Base-by-base conservation (phyloP, 2,329 filamentous ascomycete species). In the Xylariomycetidae sp. region DNA sequence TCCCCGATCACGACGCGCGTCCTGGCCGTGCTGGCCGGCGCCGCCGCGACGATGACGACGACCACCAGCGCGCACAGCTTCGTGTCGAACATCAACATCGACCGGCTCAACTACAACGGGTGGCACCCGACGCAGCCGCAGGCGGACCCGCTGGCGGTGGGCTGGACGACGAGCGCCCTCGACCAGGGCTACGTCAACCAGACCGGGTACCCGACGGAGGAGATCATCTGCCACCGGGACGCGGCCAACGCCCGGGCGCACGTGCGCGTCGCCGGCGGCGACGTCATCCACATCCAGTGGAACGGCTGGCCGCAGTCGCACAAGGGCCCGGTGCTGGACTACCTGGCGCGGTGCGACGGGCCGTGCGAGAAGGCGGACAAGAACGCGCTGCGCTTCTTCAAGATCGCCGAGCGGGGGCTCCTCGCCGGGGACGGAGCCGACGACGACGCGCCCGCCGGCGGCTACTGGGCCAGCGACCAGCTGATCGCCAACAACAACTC, bases 401-500 rank as follows among this genome's bases (percentile, higher is more conserved):
- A 60, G 37, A 59, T 61, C 34, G 55, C 51, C 38, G 43, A 52
- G 26, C 48, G 47, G 5, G 48, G 55, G 4, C 43, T 56, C 23
- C 43, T 62, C 31, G 23, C 42, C 6, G 36, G 31, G 10, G 23
- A 42, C 6, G 37, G 31, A 12, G 19, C 20, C 5, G 34, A 42
- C 15, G 54, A 53, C 16, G 49, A 46, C 5, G 38, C 40, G 15
- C 29, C 57, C 14, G 53, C 49, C 0, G 48, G 46, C 2, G 53
- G 53, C 5, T 54, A 35, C 4, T 64, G 61, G 61, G 54, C 48
- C 8, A 44, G 53, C 4, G 60, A 63, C 40, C 48, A 66, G 10
- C 57, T 74, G 39, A 69, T 70, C 46, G 48, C 56, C 37, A 64
- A 66, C 50, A 70, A 71, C 55, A 67, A 66, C 56, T 65, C 58